Evolutionary conservation across 2,329 filamentous ascomycete species (phyloP).

Genomic region (Botryotinia calthae): DNA sequence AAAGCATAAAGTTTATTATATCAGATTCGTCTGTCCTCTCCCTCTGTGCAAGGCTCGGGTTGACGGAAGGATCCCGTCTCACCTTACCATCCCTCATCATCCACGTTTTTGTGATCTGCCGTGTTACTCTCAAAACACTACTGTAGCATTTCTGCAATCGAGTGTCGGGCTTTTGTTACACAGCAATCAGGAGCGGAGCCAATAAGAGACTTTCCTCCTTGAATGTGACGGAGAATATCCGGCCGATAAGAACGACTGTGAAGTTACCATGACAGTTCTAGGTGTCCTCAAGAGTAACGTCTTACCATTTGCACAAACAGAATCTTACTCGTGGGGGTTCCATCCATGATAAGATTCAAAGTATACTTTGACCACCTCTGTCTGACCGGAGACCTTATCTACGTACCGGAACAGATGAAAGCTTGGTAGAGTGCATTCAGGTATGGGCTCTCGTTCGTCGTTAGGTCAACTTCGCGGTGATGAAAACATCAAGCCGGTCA

Average conservation of each 20-base stretch:
- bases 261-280: not conserved
- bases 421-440: not conserved
- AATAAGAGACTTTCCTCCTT: not conserved
- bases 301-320: not conserved
- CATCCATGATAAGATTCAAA: not conserved
- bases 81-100: not conserved
- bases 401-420: not conserved
- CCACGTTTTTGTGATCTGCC: not conserved
- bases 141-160: not conserved
- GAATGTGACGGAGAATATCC: slow-evolving; percentile 3
- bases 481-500: not conserved
- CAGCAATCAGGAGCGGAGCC: not conserved
- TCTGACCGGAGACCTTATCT: not conserved
- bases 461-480: not conserved
- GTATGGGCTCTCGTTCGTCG: not conserved
- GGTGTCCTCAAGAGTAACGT: not conserved
- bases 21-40: not conserved
- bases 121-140: not conserved
- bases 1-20: not conserved
- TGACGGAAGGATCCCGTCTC: not conserved
- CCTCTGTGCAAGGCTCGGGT: not conserved
- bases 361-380: not conserved
- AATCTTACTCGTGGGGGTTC: not conserved
- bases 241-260: not conserved
- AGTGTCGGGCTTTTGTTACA: not conserved